A percentile compares a stretch with the other conserved stretches of the same genome.
Evolutionary conservation across 2,329 filamentous ascomycete genomes (phyloP).

Genomic region (Aurifilum marmelostoma): DNA sequence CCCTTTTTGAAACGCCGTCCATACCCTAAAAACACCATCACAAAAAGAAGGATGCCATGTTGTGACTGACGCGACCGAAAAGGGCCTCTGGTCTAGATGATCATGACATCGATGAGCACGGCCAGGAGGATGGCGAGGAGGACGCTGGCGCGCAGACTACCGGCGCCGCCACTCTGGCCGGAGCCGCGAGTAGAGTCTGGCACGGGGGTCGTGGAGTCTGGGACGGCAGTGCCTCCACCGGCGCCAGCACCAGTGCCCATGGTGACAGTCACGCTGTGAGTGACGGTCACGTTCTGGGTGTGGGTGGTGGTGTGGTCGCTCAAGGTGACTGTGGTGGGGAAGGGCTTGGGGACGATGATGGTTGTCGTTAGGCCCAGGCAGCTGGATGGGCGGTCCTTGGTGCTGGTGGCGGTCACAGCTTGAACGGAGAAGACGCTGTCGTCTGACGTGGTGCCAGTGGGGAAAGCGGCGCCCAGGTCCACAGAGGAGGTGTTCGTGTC

Average conservation of each 20-base stretch:
- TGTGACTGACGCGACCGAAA: not conserved
- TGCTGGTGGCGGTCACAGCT: not conserved
- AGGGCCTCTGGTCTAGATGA: not conserved
- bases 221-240: not conserved
- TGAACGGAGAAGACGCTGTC: not conserved
- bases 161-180: not conserved
- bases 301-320: not conserved
- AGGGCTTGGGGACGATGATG: not conserved
- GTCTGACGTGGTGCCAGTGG: not conserved
- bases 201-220: not conserved
- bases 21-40: not conserved
- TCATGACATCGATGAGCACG: not conserved
- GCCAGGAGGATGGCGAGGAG: not conserved
- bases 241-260: too few relatives aligned
- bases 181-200: not conserved
- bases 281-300: not conserved
- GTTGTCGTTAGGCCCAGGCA: not conserved
- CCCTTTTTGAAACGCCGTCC: not conserved
- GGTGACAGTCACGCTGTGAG: constrained; percentile 2
- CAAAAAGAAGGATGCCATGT: not conserved
- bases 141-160: not conserved
- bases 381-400: not conserved
- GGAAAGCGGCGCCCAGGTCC: not conserved
- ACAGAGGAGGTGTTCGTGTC: not conserved
- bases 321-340: not conserved